phyloP scores from a whole-genome alignment of 2,329 filamentous ascomycete species.

The Podosphaera xanthii region DNA sequence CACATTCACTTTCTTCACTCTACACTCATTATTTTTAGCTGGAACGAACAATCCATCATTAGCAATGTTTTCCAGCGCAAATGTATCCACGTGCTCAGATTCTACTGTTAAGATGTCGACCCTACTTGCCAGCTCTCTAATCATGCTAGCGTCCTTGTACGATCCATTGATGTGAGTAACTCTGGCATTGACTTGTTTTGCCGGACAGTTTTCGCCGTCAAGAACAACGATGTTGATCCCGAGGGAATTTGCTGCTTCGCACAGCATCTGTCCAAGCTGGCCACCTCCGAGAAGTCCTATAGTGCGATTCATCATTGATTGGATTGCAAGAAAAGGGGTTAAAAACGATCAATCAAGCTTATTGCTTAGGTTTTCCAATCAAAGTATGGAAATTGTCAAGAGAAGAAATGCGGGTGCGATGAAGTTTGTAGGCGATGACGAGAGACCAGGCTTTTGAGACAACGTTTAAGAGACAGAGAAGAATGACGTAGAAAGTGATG shows the following conservation, averaged over 20 bases:
- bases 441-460: no score
- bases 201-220: constrained; percentile 50
- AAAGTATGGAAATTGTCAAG: no score
- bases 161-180: constrained; percentile 58
- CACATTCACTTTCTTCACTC: constrained; percentile 30
- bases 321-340: not conserved
- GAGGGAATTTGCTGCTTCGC: constrained; percentile 58
- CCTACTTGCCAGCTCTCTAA: constrained; percentile 51
- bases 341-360: no score
- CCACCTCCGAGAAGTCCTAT: constrained; percentile 34
- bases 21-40: constrained; percentile 18
- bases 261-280: constrained; percentile 81
- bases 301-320: constrained; percentile 10
- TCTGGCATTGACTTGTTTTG: constrained; percentile 67
- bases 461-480: no score
- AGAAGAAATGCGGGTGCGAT: no score
- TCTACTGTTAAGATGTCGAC: constrained; percentile 78
- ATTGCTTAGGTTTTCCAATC: no score
- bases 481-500: no score
- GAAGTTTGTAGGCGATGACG: no score
- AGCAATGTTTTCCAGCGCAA: constrained; percentile 64
- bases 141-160: constrained; percentile 62
- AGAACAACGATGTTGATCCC: constrained; percentile 68
- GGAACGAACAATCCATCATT: constrained; percentile 34
- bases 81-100: constrained; percentile 87